phyloP scores from a whole-genome alignment of 441 rosid species.

The Pelargonium myrrhifolium region DNA sequence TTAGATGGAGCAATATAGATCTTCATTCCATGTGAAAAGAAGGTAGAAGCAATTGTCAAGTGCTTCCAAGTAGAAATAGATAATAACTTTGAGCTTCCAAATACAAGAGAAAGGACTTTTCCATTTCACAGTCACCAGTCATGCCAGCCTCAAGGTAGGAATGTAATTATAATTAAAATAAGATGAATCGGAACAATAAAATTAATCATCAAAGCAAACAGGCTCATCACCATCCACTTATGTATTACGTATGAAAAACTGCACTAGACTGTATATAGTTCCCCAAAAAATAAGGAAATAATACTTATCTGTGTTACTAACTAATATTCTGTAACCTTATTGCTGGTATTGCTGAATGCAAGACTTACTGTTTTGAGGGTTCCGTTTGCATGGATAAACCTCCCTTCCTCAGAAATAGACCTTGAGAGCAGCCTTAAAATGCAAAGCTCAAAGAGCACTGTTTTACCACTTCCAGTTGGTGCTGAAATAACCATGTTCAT shows the following conservation, averaged over 20 bases:
- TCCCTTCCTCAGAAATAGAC: conserved; percentile 53
- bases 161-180: not conserved
- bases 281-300: not conserved
- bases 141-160: not conserved
- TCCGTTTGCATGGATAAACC: conserved; percentile 64
- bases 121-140: conserved; percentile 7
- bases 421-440: conserved; percentile 78
- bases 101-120: not conserved
- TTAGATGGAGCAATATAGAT: conserved; percentile 91
- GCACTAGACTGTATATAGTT: not conserved
- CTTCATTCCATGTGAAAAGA: conserved; percentile 35
- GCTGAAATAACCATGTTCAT: conserved; percentile 91
- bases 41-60: conserved; percentile 17
- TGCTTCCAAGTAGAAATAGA: conserved; percentile 11
- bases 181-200: not conserved
- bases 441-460: conserved; percentile 90
- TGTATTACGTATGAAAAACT: not conserved
- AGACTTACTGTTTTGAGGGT: conserved; percentile 77
- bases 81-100: conserved; percentile 5
- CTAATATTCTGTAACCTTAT: not conserved
- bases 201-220: conserved; percentile 4
- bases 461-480: conserved; percentile 97
- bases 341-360: not conserved
- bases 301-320: not conserved
- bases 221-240: not conserved